Percentiles rank a stretch among this genome's conserved stretches.
These are phyloP conservation scores for Starmerella sirachaensis DNA, from an alignment of 805 yeast species.

Conservation along the genomic window DNA sequence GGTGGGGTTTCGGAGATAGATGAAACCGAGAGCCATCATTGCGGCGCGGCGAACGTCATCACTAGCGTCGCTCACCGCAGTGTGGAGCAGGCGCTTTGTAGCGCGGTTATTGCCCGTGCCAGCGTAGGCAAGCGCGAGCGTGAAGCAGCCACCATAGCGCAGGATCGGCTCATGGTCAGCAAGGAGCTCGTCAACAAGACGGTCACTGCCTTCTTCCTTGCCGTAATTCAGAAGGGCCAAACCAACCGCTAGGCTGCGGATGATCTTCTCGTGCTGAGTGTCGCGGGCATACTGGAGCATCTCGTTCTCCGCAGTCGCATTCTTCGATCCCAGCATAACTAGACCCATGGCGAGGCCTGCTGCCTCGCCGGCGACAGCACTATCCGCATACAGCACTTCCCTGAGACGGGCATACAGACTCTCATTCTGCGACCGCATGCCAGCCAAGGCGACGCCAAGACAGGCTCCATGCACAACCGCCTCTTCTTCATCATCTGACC, in stretches of 20 bases:
- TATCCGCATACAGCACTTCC: conserved; percentile 74
- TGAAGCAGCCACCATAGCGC: conserved; percentile 92
- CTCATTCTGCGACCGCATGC: conserved; percentile 76
- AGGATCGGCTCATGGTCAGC: conserved; percentile 68
- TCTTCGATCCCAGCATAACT: conserved; percentile 85
- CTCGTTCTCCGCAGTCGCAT: conserved; percentile 53
- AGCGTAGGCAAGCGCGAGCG: conserved; percentile 89
- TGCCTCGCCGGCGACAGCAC: conserved; percentile 91
- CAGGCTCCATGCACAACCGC: conserved; percentile 91
- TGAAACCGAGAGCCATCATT: conserved; percentile 81
- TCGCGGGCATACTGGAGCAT: conserved; percentile 87
- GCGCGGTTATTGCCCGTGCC: conserved; percentile 91
- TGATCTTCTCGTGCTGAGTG: conserved; percentile 90
- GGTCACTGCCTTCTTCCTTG: conserved; percentile 69
- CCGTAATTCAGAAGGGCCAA: conserved; percentile 79
- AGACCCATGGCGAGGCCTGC: conserved; percentile 95
- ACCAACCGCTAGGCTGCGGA: conserved; percentile 85
- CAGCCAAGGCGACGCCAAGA: conserved; percentile 90
- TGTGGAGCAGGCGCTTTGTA: conserved; percentile 71
- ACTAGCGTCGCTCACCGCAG: conserved; percentile 91
- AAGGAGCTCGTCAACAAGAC: conserved; percentile 50
- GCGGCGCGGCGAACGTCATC: conserved; percentile 97
- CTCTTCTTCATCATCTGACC: conserved; percentile 48
- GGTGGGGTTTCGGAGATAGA: conserved; percentile 76
- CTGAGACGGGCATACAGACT: conserved; percentile 70